Percentiles rank a stretch among this genome's conserved stretches.
phyloP scores from a whole-genome alignment of 1,284 basidiomycete species.

The Ceratorhiza oryzae-sativae region DNA sequence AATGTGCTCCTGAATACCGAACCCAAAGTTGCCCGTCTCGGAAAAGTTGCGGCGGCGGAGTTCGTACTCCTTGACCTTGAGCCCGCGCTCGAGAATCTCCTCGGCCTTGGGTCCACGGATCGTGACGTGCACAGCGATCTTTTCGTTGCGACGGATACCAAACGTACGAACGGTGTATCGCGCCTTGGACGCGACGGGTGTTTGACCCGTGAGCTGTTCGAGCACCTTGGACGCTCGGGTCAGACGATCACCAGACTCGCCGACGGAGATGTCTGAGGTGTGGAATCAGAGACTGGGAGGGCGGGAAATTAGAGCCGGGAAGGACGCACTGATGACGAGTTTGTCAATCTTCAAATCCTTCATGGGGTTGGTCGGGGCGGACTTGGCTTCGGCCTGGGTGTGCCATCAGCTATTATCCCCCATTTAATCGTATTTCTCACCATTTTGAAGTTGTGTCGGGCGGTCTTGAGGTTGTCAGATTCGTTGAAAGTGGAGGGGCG shows the following conservation, averaged over 20 bases:
- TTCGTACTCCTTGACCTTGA: slow-evolving; percentile 99
- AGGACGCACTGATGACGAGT: slow-evolving; percentile 95
- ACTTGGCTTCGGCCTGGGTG: slow-evolving; percentile 85
- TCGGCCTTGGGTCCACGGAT: slow-evolving; percentile 99
- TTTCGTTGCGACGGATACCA: slow-evolving; percentile 99
- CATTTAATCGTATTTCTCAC: background rate
- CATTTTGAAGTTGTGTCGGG: slow-evolving; percentile 28
- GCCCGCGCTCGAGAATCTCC: slow-evolving; percentile 98
- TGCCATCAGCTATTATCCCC: background rate
- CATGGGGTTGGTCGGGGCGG: slow-evolving; percentile 90
- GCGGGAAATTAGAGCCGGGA: slow-evolving; percentile 3
- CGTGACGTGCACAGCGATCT: slow-evolving; percentile 99
- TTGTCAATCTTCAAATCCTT: slow-evolving; percentile 98
- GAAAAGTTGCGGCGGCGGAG: slow-evolving; percentile 93
- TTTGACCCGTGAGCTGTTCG: slow-evolving; percentile 99
- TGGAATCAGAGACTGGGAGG: background rate
- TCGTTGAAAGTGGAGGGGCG: background rate
- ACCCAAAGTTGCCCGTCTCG: slow-evolving; percentile 97
- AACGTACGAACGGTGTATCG: slow-evolving; percentile 99
- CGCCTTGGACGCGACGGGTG: slow-evolving; percentile 99
- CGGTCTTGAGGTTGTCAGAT: slow-evolving; percentile 30
- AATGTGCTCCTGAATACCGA: slow-evolving; percentile 98
- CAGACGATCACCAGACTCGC: slow-evolving; percentile 98
- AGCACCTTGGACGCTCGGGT: slow-evolving; percentile 99
- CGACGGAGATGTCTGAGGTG: slow-evolving; percentile 93